Base-by-base conservation (phyloP, 2,329 filamentous ascomycete species). In the Alternaria burnsii region DNA sequence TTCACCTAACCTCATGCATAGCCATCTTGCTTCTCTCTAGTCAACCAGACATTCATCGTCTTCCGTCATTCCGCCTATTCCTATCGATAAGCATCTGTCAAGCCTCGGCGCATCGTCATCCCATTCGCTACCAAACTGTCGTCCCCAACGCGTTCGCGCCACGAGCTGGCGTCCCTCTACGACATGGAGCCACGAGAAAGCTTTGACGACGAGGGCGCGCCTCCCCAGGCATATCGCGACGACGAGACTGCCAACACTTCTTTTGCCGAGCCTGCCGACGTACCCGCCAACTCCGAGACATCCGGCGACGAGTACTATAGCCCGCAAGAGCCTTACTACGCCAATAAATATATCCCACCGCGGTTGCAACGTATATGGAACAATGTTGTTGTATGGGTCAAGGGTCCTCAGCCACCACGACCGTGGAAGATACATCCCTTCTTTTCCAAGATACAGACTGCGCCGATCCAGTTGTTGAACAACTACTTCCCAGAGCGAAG, bases 371-470 rank as follows among this genome's bases (percentile, higher is more conserved):
- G 53, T 71, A 74, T 71, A 50, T 82, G 80, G 76, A 64, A 55
- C 22, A 72, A 68, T 5, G 74, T 76, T 5, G 76, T 74, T 58
- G 83, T 28, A 68, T 85, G 83, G 83, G 77, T 81, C 12, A 80
- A 82, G 64, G 83, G 83, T 0, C 83, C 83, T 1, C 72, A 82
- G 55, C 82, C 83, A 9, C 80, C 83, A 16, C 75, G 82, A 30
- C 79, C 79, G 36, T 85, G 81, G 78, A 80, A 75, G 54, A 85
- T 85, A 44, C 76, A 66, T 1, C 82, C 83, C 0, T 73, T 91
- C 56, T 86, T 93, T 52, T 90, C 91, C 2, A 73, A 72, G 12
- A 76, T 93, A 12, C 92, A 95, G 75, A 84, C 87, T 63, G 86
- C 86, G 32, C 92, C 91, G 1, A 80, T 91, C 60, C 78, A 80